These are phyloP conservation scores for Cutaneotrichosporon mucoides DNA, from an alignment of 1,284 basidiomycete species.

Conservation along the genomic window DNA sequence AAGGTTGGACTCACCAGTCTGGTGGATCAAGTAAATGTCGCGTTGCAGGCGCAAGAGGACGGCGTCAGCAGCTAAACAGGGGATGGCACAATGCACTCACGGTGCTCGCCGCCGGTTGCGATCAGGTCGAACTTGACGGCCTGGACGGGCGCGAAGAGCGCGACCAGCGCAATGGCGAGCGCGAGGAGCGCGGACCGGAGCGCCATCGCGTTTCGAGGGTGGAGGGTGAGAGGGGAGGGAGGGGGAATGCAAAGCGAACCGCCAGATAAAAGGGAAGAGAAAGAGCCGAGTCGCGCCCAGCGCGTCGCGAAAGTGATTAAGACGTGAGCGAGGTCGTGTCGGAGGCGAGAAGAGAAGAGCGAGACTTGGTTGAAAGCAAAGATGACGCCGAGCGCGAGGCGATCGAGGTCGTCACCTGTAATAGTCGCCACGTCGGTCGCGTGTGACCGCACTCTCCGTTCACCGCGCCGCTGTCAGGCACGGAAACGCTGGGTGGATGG, in stretches of 20 bases:
- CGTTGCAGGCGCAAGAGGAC: neutral
- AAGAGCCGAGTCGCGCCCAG: neutral
- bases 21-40: neutral
- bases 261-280: neutral
- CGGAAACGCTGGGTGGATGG: too few species aligned
- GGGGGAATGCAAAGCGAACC: neutral
- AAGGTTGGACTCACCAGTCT: slow-evolving; percentile 40
- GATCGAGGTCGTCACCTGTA: too few species aligned
- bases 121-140: slow-evolving; percentile 80
- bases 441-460: too few species aligned
- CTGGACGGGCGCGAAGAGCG: slow-evolving; percentile 10
- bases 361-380: neutral
- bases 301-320: neutral
- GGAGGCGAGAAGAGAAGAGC: neutral
- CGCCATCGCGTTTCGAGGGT: slow-evolving; percentile 10
- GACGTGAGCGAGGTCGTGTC: neutral
- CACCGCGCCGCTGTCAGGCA: too few species aligned
- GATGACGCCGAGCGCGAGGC: too few species aligned
- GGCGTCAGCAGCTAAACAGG: too few species aligned
- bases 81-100: neutral
- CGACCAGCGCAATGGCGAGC: slow-evolving; percentile 17
- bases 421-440: too few species aligned
- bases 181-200: slow-evolving; percentile 19
- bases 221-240: neutral
- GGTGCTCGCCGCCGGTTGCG: slow-evolving; percentile 12